Evolutionary conservation across 768 basidiomycete genomes (phyloP), one percentile per base, ranked within the genome.

Genomic region (Boletus subparvulus): DNA sequence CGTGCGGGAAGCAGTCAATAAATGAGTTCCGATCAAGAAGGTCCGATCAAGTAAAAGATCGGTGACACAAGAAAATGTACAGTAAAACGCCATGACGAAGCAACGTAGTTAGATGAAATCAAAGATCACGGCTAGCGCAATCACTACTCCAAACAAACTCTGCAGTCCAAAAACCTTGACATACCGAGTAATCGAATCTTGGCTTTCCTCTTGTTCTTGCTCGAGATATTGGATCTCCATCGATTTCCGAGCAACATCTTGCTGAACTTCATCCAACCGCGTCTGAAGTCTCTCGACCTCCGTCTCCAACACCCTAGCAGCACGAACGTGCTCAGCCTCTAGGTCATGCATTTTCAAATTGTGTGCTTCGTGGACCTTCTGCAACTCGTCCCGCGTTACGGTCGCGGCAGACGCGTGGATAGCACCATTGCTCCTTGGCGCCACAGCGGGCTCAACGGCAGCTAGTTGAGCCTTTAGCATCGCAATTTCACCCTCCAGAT

Each of bases 151-250:
- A 60, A 81, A 69, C 60, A 83, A 81, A 67, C 80, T 78, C 71
- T 84, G 83, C 63, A 83, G 73, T 64, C 80, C 77, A 73, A 84
- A 85, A 63, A 82, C 74, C 67, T 74, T 76, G 67, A 84, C 88
- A 75, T 88, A 92, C 90, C 86, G 83, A 66, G 85, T 85, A 54
- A 92, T 85, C 56, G 84, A 81, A 65, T 90, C 88, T 62, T 85
- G 79, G 58, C 65, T 83, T 62, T 93, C 92, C 41, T 92, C 89
- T 66, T 88, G 83, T 26, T 91, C 89, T 68, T 85, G 82, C 66
- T 90, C 90, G 54, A 90, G 78, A 71, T 86, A 89, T 61, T 83
- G 79, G 45, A 92, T 87, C 73, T 93, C 92, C 88, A 93, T 86
- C 55, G 79, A 78, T 71, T 90, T 91, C 58, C 87, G 79, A 6